These are phyloP conservation scores for Thelonectria blattea DNA, from an alignment of 2,329 filamentous ascomycete species.

Conservation along the genomic window DNA sequence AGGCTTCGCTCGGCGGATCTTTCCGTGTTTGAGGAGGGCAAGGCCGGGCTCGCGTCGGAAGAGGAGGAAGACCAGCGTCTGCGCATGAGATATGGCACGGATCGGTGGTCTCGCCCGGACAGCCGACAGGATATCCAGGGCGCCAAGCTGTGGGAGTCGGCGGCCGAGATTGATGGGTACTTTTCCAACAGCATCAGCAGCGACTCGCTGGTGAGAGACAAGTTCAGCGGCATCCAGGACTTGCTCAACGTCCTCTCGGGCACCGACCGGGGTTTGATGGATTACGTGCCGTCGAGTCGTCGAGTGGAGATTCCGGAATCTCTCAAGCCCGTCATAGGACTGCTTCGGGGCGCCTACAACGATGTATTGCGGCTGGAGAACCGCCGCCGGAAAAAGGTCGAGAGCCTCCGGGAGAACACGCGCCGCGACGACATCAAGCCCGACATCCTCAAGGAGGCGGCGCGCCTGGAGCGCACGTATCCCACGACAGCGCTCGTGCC, in stretches of 20 bases:
- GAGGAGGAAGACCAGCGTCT: slow-evolving; percentile 81
- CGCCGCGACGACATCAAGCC: slow-evolving; percentile 87
- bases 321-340: slow-evolving; percentile 79
- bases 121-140: slow-evolving; percentile 72
- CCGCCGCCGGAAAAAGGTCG: slow-evolving; percentile 77
- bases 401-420: slow-evolving; percentile 78
- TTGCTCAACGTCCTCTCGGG: slow-evolving; percentile 79
- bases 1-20: slow-evolving; percentile 85
- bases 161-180: slow-evolving; percentile 84
- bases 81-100: slow-evolving; percentile 81
- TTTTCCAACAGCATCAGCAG: slow-evolving; percentile 69
- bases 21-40: slow-evolving; percentile 82
- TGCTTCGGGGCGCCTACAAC: slow-evolving; percentile 80
- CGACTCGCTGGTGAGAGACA: slow-evolving; percentile 71
- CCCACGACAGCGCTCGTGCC: slow-evolving; percentile 85
- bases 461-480: slow-evolving; percentile 83
- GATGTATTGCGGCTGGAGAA: slow-evolving; percentile 86
- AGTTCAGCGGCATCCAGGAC: slow-evolving; percentile 77
- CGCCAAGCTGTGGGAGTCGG: slow-evolving; percentile 74
- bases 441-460: slow-evolving; percentile 82
- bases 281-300: slow-evolving; percentile 86
- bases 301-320: slow-evolving; percentile 79
- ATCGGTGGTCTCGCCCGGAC: slow-evolving; percentile 77
- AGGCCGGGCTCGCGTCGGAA: slow-evolving; percentile 77
- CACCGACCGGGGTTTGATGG: slow-evolving; percentile 80